Evolutionary conservation across 176 grass and related monocot genomes (phyloP), one percentile per base, ranked within the genome.

Genomic region (Oryza longistaminata): DNA sequence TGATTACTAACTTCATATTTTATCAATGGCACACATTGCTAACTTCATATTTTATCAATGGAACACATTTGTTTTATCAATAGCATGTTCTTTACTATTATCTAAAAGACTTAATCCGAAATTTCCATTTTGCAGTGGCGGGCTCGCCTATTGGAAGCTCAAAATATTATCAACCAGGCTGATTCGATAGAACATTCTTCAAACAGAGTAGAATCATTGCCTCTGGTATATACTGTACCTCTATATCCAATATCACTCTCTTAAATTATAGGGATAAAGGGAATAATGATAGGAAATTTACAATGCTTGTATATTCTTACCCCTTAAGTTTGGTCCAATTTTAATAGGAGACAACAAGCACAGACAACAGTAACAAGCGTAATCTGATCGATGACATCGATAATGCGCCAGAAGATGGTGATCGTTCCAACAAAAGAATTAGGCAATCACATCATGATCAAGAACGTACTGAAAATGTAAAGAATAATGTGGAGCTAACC

Each of bases 321-420:
- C 77, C 42, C 17, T 48, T 22, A 64, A 64, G 37, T 73, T 74
- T 83, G 27, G 6, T 65, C 11, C 81, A 74, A 34, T 29, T 74
- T 71, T 95, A 40, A 71, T 79, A 93, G 80, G 93, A 93, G 50
- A 86, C 81, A 83, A 85, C 81, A 83, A 92, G 76, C 83, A 85
- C 48, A 46, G 93, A 97, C 66, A 82, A 87, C 83, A 88, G 83
- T 70, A 85, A 86, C 76, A 94, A 91, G 78, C 90, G 92, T n/a
- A 81, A 29, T 88, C 76, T 90, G 45, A 66, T 35, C 33, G 89
- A 93, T 76, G 78, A 88, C 77, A 92, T 60, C 40, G 88, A 77
- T 88, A 84, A 74, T 85, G 55, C 81, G 58, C 73, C 66, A 46
- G 87, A 94, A 84, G 91, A 95, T 84, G 87, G 87, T 82, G 65